Base-by-base conservation (phyloP, 139 green algal species). In the Tetratostichococcus sp. region DNA sequence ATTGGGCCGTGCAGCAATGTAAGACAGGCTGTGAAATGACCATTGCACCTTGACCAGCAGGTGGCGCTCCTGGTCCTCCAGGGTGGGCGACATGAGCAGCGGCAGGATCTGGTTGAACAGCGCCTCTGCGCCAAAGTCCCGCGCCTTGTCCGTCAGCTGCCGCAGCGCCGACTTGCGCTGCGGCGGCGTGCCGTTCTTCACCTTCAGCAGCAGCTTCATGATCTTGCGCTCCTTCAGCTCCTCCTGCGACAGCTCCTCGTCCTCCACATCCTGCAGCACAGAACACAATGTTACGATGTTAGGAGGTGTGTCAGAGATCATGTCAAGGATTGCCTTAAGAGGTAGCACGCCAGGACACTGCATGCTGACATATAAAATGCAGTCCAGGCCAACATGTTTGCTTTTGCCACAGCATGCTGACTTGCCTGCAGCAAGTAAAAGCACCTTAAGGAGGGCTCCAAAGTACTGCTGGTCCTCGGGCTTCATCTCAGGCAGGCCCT, bases 71-170 rank as follows among this genome's bases (percentile, higher is more conserved):
- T 98, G 95, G 82, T 99, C 96, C 83, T 99, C 96, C 67, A 99
- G 84, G 30, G 94, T 98, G 42, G 96, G 95, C 73, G 90, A 90
- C 96, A 99, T 99, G 71, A 99, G 91, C 84, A 99, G 86, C 30
- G 96, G 96, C 77, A 99, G 85, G 82, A 99, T 97, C 88, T 98
- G 92, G 79, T 98, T 96, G 92, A 99, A 98, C 57, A 99, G 89
- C 32, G 96, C 84, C 8, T 89, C 92, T 0, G 96, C 95, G 35
- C 96, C 96, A 76, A 99, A 94, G 43, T 98, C 95, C 32, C 94
- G 83, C 14, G 96, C 94, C 86, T 98, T 98, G 83, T 99, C 96
- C 5, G 96, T 98, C 6, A 99, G 87, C 84, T 97, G 88, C n/a
- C 96, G 84, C 77, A 99, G 86, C 26, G 94, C 92, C 8, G 77